Evolutionary conservation across 1,284 basidiomycete genomes (phyloP), one percentile per base, ranked within the genome.

Genomic region (Ustilago curta): DNA sequence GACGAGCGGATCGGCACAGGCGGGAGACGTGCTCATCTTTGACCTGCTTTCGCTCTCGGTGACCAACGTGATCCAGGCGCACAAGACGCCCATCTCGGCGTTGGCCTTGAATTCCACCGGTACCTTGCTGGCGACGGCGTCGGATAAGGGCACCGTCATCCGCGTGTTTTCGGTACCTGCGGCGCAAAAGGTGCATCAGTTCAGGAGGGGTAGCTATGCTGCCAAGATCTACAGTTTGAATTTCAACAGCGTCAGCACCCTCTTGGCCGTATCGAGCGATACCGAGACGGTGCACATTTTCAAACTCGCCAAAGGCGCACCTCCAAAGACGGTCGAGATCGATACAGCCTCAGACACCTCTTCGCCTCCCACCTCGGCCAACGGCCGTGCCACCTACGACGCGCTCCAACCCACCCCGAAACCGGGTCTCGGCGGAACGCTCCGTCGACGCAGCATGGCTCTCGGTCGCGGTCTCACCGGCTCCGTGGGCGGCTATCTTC

Each of bases 211-310:
- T 2, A 92, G 92, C 39, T 89, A 94, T 49, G 92, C 93, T 68
- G 91, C 94, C 3, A 88, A 89, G 82, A 97, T 99, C 79, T 93
- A 93, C 82, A 92, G 91, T 48, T 92, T 99, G 86, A 94, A 91
- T 78, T 98, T 97, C 86, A 99, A 99, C 82, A 86, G 90, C 3
- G 90, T 93, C 39, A 91, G 90, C 19, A 92, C 91, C 3, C 85
- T 99, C 14, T 87, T 99, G 16, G 94, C 93, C 3, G 95, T 97
- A 8, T 93, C 91, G 79, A 92, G 90, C 8, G 96, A 95, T 72
- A 93, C 95, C 70, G 95, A 95, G 76, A 99, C 96, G 8, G 95
- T 99, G 37, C 97, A 99, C 86, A 92, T 99, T 54, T 99, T 97
- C 88, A 94, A 93, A 84, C 88, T 99, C 5, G 89, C 74, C 66